phyloP scores from a whole-genome alignment of 768 basidiomycete genomes.

The Xerocomellus chrysenteron region DNA sequence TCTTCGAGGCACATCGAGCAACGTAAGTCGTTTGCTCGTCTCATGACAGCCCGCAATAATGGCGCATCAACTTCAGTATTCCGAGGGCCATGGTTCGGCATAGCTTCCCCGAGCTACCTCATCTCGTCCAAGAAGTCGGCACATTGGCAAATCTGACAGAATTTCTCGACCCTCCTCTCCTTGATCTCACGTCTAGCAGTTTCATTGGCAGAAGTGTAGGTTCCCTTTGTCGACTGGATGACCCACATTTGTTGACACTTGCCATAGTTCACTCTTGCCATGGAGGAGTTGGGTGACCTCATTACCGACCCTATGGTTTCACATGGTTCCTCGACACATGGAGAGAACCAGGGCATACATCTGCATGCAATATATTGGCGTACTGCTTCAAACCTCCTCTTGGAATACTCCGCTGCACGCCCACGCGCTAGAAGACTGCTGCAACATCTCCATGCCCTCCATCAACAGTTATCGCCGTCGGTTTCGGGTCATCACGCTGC shows the following conservation, averaged over 20 bases:
- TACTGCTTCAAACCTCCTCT: constrained; percentile 30
- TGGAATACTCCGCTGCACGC: constrained; percentile 33
- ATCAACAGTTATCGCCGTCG: constrained; percentile 9
- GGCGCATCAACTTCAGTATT: constrained; percentile 8
- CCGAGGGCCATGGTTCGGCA: not conserved
- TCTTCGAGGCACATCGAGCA: constrained; percentile 21
- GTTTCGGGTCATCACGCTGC: not conserved
- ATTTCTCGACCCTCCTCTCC: constrained; percentile 15
- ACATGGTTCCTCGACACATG: not conserved
- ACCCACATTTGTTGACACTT: not conserved
- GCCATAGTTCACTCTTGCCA: constrained; percentile 27
- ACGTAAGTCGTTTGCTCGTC: constrained; percentile 12
- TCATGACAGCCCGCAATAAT: not conserved
- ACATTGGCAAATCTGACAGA: constrained; percentile 22
- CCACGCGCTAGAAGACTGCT: constrained; percentile 18
- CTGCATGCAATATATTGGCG: constrained; percentile 30
- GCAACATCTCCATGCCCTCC: constrained; percentile 16
- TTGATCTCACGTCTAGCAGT: constrained; percentile 25
- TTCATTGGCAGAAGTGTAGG: constrained; percentile 33
- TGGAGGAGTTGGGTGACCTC: constrained; percentile 29
- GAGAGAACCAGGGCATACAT: constrained; percentile 8
- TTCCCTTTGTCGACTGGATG: not conserved
- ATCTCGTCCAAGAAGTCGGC: constrained; percentile 3
- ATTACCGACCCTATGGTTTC: constrained; percentile 3
- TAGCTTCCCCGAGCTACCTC: not conserved